Base-by-base conservation (phyloP, 108 stramenopile genomes). In the Heterococcus sp. region DNA sequence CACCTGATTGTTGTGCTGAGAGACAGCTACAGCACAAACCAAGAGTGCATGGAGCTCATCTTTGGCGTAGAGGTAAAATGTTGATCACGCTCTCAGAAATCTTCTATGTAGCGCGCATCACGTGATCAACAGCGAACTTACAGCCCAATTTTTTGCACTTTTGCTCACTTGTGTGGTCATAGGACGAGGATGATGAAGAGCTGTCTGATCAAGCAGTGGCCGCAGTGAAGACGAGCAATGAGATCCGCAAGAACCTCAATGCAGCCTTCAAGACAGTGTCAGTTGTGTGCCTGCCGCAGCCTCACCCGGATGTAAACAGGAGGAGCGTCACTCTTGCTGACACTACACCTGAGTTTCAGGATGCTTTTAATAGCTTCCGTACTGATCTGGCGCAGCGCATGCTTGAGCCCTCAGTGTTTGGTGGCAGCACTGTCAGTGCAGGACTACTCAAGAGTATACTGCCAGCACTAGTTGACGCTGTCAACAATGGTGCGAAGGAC, bases 1-100 rank as follows among this genome's bases (percentile, higher is more conserved):
- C 28, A 74, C 73, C 58, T 74, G 35, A 64, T 74, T 46, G 73
- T 74, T 63, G 40, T 74, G 46, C 46, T 74, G 40, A 58, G 73
- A 28, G 73, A 74, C 29, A 34, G 40, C 30, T 35, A 35, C 36
- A 35, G 27, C 27, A 27, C 40, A 36, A 5, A 38, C 3, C 63
- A 74, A 35, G 58, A 63, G n/a, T 30, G 31, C 73, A 36, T 65
- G 34, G 32, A 32, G 5, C 28, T 74, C 34, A 58, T 74, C 1
- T 74, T 74, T 30, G 32, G 58, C 2, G n/a, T 36, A n/a, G 73
- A 74, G 32, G 58, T 58, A 8, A 58, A n/a, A n/a, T n/a, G n/a
- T n/a, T n/a, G n/a, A n/a, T n/a, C n/a, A n/a, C n/a, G n/a, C n/a
- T n/a, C n/a, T n/a, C n/a, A n/a, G n/a, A n/a, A n/a, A n/a, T n/a